These are phyloP conservation scores for Rhodotorula sphaerocarpa DNA, from an alignment of 768 basidiomycete genomes.

Conservation along the genomic window DNA sequence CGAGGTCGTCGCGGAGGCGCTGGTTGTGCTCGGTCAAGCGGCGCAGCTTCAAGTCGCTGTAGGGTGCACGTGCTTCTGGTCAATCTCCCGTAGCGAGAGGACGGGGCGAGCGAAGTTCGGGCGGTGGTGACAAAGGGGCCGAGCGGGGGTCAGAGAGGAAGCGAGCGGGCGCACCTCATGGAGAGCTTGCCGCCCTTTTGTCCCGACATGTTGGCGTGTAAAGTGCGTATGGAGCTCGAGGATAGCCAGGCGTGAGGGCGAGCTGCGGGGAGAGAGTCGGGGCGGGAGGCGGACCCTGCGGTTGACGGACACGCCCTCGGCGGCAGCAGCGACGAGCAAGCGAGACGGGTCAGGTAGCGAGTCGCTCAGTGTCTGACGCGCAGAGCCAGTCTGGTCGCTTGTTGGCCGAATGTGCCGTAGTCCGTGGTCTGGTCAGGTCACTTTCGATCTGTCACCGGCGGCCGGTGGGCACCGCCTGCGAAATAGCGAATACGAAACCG, in stretches of 20 bases:
- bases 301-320: no score
- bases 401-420: no score
- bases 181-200: conserved; percentile 26
- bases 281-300: not conserved
- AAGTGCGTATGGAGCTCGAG: not conserved
- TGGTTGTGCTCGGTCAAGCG: conserved; percentile 89
- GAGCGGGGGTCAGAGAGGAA: not conserved
- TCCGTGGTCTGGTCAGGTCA: no score
- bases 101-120: not conserved
- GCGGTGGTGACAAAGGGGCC: not conserved
- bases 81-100: no score
- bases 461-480: no score
- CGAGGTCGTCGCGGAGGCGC: conserved; percentile 77
- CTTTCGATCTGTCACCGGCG: no score
- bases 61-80: not conserved
- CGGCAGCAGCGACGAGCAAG: no score
- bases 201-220: conserved; percentile 12
- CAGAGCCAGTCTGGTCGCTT: no score
- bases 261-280: not conserved
- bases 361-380: no score
- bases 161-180: conserved; percentile 29
- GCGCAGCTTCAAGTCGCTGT: conserved; percentile 77
- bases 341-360: no score
- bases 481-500: no score
- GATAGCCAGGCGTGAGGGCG: not conserved